These are phyloP conservation scores for Claviceps spartinae DNA, from an alignment of 2,329 filamentous ascomycete genomes.

Conservation along the genomic window DNA sequence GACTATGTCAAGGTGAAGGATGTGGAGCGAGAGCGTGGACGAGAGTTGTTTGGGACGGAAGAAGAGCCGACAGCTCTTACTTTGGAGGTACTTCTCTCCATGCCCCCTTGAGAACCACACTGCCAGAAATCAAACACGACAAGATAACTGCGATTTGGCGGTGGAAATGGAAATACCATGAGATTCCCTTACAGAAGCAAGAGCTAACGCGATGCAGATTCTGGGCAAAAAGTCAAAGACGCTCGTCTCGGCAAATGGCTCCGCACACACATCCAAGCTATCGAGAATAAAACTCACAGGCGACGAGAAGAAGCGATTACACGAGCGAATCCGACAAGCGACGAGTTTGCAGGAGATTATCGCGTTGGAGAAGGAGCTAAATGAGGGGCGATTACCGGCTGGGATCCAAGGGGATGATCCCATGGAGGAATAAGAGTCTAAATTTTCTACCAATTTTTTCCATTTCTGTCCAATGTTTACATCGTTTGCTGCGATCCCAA, in stretches of 20 bases:
- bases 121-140: not conserved
- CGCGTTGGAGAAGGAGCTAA: slow-evolving; percentile 77
- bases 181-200: too few species aligned
- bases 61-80: slow-evolving; percentile 72
- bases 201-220: slow-evolving; percentile 38
- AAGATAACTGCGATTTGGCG: not conserved
- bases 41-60: slow-evolving; percentile 68
- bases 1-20: slow-evolving; percentile 89
- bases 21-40: slow-evolving; percentile 61
- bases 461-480: not conserved
- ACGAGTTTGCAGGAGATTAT: slow-evolving; percentile 85
- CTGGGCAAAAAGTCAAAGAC: slow-evolving; percentile 71
- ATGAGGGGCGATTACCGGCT: slow-evolving; percentile 72
- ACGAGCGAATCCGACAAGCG: slow-evolving; percentile 78
- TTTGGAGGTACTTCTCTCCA: slow-evolving; percentile 37
- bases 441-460: not conserved
- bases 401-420: slow-evolving; percentile 39
- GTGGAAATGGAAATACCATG: too few species aligned
- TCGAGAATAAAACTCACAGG: slow-evolving; percentile 77
- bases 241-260: slow-evolving; percentile 38
- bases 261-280: slow-evolving; percentile 42
- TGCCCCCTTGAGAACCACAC: too few species aligned
- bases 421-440: slow-evolving; percentile 43
- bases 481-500: too few species aligned
- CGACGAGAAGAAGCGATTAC: slow-evolving; percentile 71